Base-by-base conservation (phyloP, 352 stramenopile species). In the Phytophthora aleatoria region DNA sequence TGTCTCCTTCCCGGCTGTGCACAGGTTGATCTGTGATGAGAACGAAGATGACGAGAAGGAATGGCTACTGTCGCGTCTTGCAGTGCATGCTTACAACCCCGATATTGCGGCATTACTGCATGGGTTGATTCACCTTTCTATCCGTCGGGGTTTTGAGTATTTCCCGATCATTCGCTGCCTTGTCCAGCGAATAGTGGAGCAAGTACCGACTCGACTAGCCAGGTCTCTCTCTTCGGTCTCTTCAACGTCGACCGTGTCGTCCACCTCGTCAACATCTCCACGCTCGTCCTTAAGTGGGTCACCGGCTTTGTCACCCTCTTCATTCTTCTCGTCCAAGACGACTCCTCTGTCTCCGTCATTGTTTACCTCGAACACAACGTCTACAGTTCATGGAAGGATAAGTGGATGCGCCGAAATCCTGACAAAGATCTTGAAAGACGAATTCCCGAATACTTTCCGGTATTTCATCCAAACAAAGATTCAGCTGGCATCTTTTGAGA, bases 371-470 rank as follows among this genome's bases (percentile, higher is more conserved):
- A 72, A 77, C 24, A 74, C 57, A 6, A 54, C 59, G 1, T 74
- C 76, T 15, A 74, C 68, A 27, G 50, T 83, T 5, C 80, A 91
- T 62, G 63, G 69, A 31, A 77, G 70, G 12, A 77, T 92, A 48
- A 91, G 67, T 35, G 80, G 76, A n/a, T 91, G 84, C 43, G 75
- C 77, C 10, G 81, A 88, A 27, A 81, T 92, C n/a, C 59, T 92
- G 33, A 57, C 63, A 5, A 91, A 90, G 31, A 79, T 90, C 5
- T 55, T 91, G 15, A 80, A 79, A 9, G 78, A 88, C 45, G 70
- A 90, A 61, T 90, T 90, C 24, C 84, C 84, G 1, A 91, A 93
- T 53, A 93, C 84, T 20, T 91, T 91, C 54, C 73, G 79, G 15
- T 93, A 90, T 43, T 90, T 80, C 50, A 86, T 87, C 20, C 82